Base-by-base conservation (phyloP, 2,329 filamentous ascomycete species). In the Colletotrichum coccodes region DNA sequence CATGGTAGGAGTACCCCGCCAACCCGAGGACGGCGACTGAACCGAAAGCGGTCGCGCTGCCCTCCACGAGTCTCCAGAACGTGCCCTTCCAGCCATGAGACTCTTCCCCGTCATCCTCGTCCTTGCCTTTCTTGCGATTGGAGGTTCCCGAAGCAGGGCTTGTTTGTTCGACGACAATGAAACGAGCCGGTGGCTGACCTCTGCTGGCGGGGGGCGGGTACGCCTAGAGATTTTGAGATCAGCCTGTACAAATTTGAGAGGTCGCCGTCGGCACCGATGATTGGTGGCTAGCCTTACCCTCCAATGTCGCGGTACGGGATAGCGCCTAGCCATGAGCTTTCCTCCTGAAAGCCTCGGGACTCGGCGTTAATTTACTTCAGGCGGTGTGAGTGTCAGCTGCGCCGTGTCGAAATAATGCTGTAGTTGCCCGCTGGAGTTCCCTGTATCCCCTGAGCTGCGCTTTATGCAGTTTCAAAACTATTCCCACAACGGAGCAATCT, bases 1-100 rank as follows among this genome's bases (percentile, higher is more conserved):
- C 38, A 44, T 78, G 74, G 60, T 78, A 81, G 12, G 76, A 78
- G 64, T 78, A 79, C 7, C 78, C 79, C 7, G 78, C 77, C 5
- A 77, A 53, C 1, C 72, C 75, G 9, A 76, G 73, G 40, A 77
- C 68, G 5, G 72, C 46, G 49, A 77, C 71, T 1, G 75, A 76
- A 9, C 75, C 75, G 9, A 77, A 72, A 1, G 75, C 75, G 3
- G 75, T 76, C 5, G 75, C 75, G 26, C 72, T 71, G 47, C 74
- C 75, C 56, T 77, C 75, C 26, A 76, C 58, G 34, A 76, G 56
- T 47, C 78, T 81, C 38, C 38, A 54, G n/a, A 62, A 62, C 16
- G 60, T 47, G 36, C 32, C 8, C n/a, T 28, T 62, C 60, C 60
- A 62, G 14, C 57, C 57, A 28, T 36, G 34, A 3, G 42, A 16